phyloP scores from a whole-genome alignment of 805 yeast species.

The Metschnikowia colocasiae region DNA sequence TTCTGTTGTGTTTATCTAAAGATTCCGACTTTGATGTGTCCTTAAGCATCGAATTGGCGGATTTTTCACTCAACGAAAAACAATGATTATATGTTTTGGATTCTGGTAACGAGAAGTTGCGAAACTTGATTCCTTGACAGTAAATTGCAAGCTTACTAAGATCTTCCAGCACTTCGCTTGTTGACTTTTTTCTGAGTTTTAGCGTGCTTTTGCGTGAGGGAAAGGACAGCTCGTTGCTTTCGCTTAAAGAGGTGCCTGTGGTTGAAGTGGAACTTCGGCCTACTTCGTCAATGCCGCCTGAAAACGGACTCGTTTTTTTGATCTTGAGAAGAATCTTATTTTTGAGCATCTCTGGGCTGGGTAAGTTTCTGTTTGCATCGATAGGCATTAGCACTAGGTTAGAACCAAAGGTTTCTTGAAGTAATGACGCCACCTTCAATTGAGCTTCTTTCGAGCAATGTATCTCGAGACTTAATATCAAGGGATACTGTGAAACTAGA shows the following conservation, averaged over 20 bases:
- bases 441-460: slow-evolving; percentile 74
- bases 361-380: slow-evolving; percentile 31
- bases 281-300: slow-evolving; percentile 18
- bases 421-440: slow-evolving; percentile 45
- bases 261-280: slow-evolving; percentile 27
- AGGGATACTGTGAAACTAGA: slow-evolving; percentile 79
- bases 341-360: slow-evolving; percentile 70
- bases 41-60: slow-evolving; percentile 57
- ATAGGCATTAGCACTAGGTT: slow-evolving; percentile 45
- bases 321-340: slow-evolving; percentile 75
- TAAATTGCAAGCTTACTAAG: slow-evolving; percentile 67
- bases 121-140: slow-evolving; percentile 69
- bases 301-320: slow-evolving; percentile 46
- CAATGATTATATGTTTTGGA: slow-evolving; percentile 78
- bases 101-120: slow-evolving; percentile 81
- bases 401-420: slow-evolving; percentile 59
- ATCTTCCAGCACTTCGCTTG: slow-evolving; percentile 31
- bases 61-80: slow-evolving; percentile 81
- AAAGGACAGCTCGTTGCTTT: slow-evolving; percentile 25
- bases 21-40: slow-evolving; percentile 55
- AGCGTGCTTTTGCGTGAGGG: slow-evolving; percentile 17
- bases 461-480: slow-evolving; percentile 81
- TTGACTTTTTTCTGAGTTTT: slow-evolving; percentile 22
- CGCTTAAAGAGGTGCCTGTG: slow-evolving; percentile 42
- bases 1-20: slow-evolving; percentile 71